A percentile compares a stretch with the other conserved stretches of the same genome.
These are phyloP conservation scores for Cladophialophora psammophila DNA, from an alignment of 2,329 filamentous ascomycete genomes.

Conservation along the genomic window DNA sequence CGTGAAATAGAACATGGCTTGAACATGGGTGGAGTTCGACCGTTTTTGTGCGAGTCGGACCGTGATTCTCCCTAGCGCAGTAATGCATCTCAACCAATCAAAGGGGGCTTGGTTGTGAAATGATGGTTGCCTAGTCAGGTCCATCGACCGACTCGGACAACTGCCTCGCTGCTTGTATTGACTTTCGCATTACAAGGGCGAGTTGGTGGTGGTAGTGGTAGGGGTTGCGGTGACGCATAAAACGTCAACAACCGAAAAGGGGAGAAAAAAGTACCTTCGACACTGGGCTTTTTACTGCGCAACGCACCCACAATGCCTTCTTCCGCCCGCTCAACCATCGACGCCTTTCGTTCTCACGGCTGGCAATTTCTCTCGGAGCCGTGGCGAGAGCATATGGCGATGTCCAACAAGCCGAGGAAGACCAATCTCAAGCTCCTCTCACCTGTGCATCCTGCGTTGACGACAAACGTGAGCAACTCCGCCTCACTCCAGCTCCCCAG, in stretches of 20 bases:
- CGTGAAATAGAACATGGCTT: not conserved
- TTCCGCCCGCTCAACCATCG: not conserved
- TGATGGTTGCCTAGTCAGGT: not conserved
- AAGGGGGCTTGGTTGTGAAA: not conserved
- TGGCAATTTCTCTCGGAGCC: not conserved
- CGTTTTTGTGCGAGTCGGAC: constrained; percentile 16
- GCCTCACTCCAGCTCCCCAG: not conserved
- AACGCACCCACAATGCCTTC: not conserved
- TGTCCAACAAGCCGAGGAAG: not conserved
- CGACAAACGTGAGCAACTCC: not conserved
- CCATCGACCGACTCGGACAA: not conserved
- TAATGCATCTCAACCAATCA: constrained; percentile 1
- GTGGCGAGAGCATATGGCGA: not conserved
- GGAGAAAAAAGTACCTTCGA: not conserved
- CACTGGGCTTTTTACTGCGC: not conserved
- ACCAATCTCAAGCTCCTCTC: not conserved
- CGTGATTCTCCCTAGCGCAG: constrained; percentile 5
- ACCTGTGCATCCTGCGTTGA: not conserved
- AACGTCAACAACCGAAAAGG: not conserved
- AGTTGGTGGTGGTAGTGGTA: not conserved
- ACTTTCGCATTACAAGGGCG: not conserved
- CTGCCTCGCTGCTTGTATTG: not conserved
- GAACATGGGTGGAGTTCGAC: constrained; percentile 9
- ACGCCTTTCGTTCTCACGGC: not conserved
- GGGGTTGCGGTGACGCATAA: not conserved